These are phyloP conservation scores for Arachnomyces sp. DNA, from an alignment of 2,329 filamentous ascomycete genomes.

Conservation along the genomic window DNA sequence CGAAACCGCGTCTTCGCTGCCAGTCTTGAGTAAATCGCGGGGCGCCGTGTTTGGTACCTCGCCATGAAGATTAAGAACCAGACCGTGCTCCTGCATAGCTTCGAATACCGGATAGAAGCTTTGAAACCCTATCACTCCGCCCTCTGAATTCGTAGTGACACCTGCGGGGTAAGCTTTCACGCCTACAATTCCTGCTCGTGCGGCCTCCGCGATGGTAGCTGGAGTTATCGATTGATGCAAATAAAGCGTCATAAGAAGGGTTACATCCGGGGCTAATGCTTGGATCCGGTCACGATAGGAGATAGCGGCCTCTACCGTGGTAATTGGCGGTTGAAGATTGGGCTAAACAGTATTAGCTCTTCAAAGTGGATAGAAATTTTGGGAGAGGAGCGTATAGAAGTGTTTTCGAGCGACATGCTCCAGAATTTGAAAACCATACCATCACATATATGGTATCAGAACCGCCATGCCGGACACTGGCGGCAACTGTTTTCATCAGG, in stretches of 20 bases:
- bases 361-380: conserved; percentile 1
- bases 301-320: conserved; percentile 54
- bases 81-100: conserved; percentile 77
- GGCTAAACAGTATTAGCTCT: conserved; percentile 38
- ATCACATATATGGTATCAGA: conserved; percentile 56
- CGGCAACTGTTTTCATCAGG: conserved; percentile 52
- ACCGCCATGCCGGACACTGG: conserved; percentile 53
- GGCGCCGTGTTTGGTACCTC: conserved; percentile 60
- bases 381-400: background rate
- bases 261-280: conserved; percentile 54
- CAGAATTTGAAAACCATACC: conserved; percentile 29
- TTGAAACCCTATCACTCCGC: conserved; percentile 39
- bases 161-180: conserved; percentile 48
- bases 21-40: conserved; percentile 17
- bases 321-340: conserved; percentile 58
- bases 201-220: conserved; percentile 64
- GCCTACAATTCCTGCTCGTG: conserved; percentile 62
- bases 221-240: conserved; percentile 58
- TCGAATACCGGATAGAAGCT: conserved; percentile 58
- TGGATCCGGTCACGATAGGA: conserved; percentile 58
- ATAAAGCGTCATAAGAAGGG: conserved; percentile 68
- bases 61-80: conserved; percentile 90
- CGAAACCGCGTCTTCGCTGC: conserved; percentile 36
- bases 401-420: background rate
- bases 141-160: conserved; percentile 52